phyloP scores from a whole-genome alignment of 495 filamentous ascomycete genomes.

The Penicillium desertorum region DNA sequence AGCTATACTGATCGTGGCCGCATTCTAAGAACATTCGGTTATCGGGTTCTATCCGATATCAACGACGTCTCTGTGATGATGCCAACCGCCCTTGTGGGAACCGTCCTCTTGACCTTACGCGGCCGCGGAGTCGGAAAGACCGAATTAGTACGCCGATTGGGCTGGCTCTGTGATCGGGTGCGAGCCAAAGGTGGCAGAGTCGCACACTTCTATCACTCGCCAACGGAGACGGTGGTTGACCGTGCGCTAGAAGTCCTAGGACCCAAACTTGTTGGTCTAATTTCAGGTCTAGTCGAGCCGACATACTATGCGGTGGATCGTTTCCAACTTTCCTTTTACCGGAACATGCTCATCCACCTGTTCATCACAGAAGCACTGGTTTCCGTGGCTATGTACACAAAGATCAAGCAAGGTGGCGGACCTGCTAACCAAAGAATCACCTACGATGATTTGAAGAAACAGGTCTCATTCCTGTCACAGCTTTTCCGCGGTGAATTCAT shows the following conservation, averaged over 20 bases:
- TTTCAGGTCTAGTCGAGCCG: slow-evolving; percentile 76
- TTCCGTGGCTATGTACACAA: slow-evolving; percentile 82
- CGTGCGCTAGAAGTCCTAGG: slow-evolving; percentile 89
- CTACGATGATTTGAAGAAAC: slow-evolving; percentile 65
- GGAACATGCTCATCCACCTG: slow-evolving; percentile 98
- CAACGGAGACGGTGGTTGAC: slow-evolving; percentile 78
- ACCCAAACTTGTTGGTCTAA: slow-evolving; percentile 76
- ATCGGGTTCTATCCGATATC: slow-evolving; percentile 88
- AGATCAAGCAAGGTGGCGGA: slow-evolving; percentile 84
- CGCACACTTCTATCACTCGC: slow-evolving; percentile 82
- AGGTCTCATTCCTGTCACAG: slow-evolving; percentile 85
- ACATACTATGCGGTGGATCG: slow-evolving; percentile 93
- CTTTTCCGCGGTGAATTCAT: slow-evolving; percentile 97
- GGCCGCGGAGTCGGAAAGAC: slow-evolving; percentile 86
- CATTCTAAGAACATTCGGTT: slow-evolving; percentile 82
- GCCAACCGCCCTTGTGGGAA: slow-evolving; percentile 94
- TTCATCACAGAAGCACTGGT: slow-evolving; percentile 92
- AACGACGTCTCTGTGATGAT: slow-evolving; percentile 96
- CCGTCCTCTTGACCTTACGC: slow-evolving; percentile 85
- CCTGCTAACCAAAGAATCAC: slow-evolving; percentile 75
- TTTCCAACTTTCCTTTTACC: slow-evolving; percentile 95
- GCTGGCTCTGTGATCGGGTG: slow-evolving; percentile 88
- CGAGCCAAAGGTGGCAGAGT: slow-evolving; percentile 82
- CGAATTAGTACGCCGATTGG: slow-evolving; percentile 81
- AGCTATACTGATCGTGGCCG: slow-evolving; percentile 53